Base-by-base conservation (phyloP, 2,329 filamentous ascomycete genomes). In the Beauveria pseudobassiana region DNA sequence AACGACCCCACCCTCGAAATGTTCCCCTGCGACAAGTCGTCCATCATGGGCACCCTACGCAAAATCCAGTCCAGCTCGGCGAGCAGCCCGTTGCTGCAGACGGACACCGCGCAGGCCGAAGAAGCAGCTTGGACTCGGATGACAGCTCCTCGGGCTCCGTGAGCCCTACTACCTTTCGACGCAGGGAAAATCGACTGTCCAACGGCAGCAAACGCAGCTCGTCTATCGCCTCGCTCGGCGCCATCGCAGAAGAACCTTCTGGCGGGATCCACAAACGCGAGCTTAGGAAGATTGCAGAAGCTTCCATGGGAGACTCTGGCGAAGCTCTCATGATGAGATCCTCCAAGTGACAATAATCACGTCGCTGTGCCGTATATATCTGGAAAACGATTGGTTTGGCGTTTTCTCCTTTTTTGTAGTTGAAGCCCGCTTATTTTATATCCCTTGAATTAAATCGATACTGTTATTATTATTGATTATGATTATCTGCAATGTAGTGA, bases 1-100 rank as follows among this genome's bases (percentile, higher is more conserved):
- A 73, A 77, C 52, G 80, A 82, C 55, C 79, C 80, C 1, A 80
- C 76, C 0, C 68, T 82, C 9, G 80, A 82, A 63, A 71, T 68
- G 20, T 81, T 82, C 64, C 80, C 80, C 2, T 79, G 75, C 1
- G 76, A 76, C 56, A 72, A 74, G 18, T 70, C 72, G 0, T 77
- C 76, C 6, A 79, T 82, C 55, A 69, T 82, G 14, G 73, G 77
- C 53, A 73, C 76, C 1, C 72, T 82, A 16, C 76, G 77, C 7
- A 77, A 76, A 57, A 75, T 82, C 16, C 76, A 77, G 61, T 79
- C 77, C 0, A 75, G 77, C 48, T 77, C 0, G 71, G 72, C 45
- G 77, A 76, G 50, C 76, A 80, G 40, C 70, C 72, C 30, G 67
- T 74, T 0, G 67, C 69, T 7, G 69, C 76, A 28, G 73, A 77